Evolutionary conservation across 257 asterid species (phyloP), one percentile per base, ranked within the genome.

Genomic region (Apocynum venetum): DNA sequence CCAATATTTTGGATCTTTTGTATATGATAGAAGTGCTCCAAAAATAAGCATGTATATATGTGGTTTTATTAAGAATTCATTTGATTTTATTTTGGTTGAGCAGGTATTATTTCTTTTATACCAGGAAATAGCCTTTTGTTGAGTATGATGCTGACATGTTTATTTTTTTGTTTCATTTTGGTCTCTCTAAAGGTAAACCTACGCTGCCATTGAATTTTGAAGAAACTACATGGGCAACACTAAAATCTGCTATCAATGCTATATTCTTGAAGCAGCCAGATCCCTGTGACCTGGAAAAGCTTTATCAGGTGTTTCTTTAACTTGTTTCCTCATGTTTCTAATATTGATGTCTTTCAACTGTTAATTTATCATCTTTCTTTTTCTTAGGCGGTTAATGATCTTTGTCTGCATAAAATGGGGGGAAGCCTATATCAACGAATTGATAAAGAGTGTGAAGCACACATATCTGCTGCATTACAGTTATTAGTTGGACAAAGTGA

Each of bases 381-480:
- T 84, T 43, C 47, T 61, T 74, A 94, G 98, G 99, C 96, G 14
- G 99, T 93, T 72, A 90, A 88, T 85, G 91, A 93, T 87, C 92
- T 96, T 65, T 96, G 99, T 83, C 89, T 93, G 80, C 97, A 93
- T 90, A 93, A 91, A 85, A 86, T 93, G 98, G 97, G 97, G 35
- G 96, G 97, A 61, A 91, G 87, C 85, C 97, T 96, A 52, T 96
- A 96, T 83, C 92, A 91, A 79, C 88, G 84, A 76, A 91, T 96
- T 48, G 97, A 93, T 80, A 91, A 88, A 84, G 97, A 89, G 84
- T 93, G 99, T 70, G 99, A 96, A 82, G 73, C 90, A 71, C 91
- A 83, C 86, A 88, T 90, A 79, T 86, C 92, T 79, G 84, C 89
- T 60, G 92, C 93, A 55, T 84, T 93, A 40, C 93, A 87, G 71